Base-by-base conservation (phyloP, 2,329 filamentous ascomycete species). In the Exophiala xenobiotica region DNA sequence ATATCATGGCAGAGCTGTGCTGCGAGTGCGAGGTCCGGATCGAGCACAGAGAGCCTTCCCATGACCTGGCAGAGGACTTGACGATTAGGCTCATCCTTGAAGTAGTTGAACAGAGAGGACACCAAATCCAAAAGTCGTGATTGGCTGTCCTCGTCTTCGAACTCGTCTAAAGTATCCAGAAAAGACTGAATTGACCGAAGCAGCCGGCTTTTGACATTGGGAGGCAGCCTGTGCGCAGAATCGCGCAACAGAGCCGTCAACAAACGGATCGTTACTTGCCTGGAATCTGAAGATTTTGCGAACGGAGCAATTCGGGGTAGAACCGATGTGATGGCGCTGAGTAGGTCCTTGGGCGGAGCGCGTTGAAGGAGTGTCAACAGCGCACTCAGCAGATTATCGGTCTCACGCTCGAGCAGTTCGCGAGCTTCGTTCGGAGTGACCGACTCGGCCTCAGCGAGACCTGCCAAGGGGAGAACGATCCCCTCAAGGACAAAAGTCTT, bases 101-200 rank as follows among this genome's bases (percentile, higher is more conserved):
- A 92, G 66, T 91, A 96, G 48, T 89, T 88, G 65, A 96, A 97
- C 26, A 97, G 78, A 0, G 88, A 85, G 3, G 88, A 86, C 7
- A 93, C 71, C 0, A 88, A 88, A 39, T 82, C 76, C 65, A 87
- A 95, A 0, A 95, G 81, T 27, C 80, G 77, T 38, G 78, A 72
- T 42, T 81, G 81, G 12, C 92, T 71, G 19, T 78, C 75, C 4
- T 70, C 63, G 42, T 87, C 77, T 9, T 45, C n/a, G 22, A 45
- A 38, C n/a, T 39, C 20, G n/a, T 44, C 50, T 19, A 31, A 22
- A 3, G 40, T 27, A 6, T 46, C 18, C 11, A 58, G 43, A 49
- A 57, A 51, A 20, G 40, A 50, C 20, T 57, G 33, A 16, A 57
- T 47, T 11, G 58, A 54, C 6, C 43, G 37, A 4, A 61, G 47